These are phyloP conservation scores for Floccularia luteovirens DNA, from an alignment of 768 basidiomycete genomes.

Conservation along the genomic window DNA sequence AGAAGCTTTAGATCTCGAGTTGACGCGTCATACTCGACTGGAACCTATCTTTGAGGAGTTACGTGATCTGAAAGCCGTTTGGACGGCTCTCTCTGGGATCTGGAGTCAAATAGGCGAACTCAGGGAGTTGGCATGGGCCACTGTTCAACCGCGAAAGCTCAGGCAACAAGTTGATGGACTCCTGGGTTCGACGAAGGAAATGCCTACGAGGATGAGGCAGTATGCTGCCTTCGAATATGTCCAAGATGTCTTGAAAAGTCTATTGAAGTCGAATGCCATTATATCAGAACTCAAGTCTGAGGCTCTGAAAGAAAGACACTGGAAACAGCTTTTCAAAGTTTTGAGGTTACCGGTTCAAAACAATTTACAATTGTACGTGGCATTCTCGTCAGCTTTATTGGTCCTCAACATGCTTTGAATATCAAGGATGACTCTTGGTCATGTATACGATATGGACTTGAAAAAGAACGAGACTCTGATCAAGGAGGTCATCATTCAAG, in stretches of 20 bases:
- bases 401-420: slow-evolving; percentile 5
- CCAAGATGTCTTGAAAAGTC: slow-evolving; percentile 78
- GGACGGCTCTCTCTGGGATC: slow-evolving; percentile 96
- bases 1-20: slow-evolving; percentile 91
- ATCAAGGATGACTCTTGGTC: slow-evolving; percentile 84
- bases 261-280: slow-evolving; percentile 85
- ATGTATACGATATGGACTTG: slow-evolving; percentile 95
- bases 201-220: slow-evolving; percentile 98
- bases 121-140: slow-evolving; percentile 84
- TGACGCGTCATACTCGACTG: slow-evolving; percentile 82
- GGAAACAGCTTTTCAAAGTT: slow-evolving; percentile 94
- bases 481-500: slow-evolving; percentile 94
- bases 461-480: slow-evolving; percentile 88
- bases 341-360: slow-evolving; percentile 70
- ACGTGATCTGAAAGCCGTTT: slow-evolving; percentile 94
- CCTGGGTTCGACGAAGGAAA: slow-evolving; percentile 90
- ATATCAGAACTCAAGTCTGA: slow-evolving; percentile 96
- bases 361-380: slow-evolving; percentile 61
- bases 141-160: slow-evolving; percentile 90
- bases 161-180: slow-evolving; percentile 92
- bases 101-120: slow-evolving; percentile 92
- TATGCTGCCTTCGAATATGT: slow-evolving; percentile 99
- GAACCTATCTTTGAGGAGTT: slow-evolving; percentile 94
- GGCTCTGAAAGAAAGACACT: slow-evolving; percentile 94
- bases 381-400: neutral